phyloP scores from a whole-genome alignment of 176 grass and related monocot species.

The Avena sativa region DNA sequence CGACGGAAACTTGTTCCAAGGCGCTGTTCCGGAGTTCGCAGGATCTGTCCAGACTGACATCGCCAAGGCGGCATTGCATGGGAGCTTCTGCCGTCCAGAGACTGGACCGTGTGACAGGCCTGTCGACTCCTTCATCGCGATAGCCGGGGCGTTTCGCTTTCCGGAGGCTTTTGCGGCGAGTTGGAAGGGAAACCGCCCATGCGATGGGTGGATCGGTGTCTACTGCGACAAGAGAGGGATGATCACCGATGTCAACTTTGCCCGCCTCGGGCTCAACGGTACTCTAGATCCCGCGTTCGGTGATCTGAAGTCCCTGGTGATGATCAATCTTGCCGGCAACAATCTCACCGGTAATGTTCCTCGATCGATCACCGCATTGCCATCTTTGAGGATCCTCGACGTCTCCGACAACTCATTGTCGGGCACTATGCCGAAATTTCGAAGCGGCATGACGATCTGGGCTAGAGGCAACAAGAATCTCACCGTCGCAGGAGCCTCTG shows the following conservation, averaged over 20 bases:
- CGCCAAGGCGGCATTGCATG: neutral
- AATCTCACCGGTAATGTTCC: slow-evolving; percentile 38
- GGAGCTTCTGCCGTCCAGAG: neutral
- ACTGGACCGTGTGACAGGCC: too few species aligned
- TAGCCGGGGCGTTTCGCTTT: too few species aligned
- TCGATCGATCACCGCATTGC: neutral
- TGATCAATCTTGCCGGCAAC: slow-evolving; percentile 43
- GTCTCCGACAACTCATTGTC: slow-evolving; percentile 50
- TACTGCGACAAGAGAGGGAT: slow-evolving; percentile 37
- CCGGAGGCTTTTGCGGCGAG: too few species aligned
- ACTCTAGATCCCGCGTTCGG: neutral
- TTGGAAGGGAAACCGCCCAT: too few species aligned
- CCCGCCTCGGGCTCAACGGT: slow-evolving; percentile 40
- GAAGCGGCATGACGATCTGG: slow-evolving; percentile 33
- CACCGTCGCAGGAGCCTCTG: neutral
- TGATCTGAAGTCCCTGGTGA: neutral
- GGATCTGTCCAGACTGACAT: slow-evolving; percentile 21
- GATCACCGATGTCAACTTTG: slow-evolving; percentile 48
- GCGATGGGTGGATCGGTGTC: neutral
- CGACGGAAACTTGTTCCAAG: slow-evolving; percentile 50
- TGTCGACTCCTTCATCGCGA: too few species aligned
- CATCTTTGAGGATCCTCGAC: slow-evolving; percentile 44
- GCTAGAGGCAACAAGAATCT: slow-evolving; percentile 49
- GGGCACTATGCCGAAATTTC: slow-evolving; percentile 47
- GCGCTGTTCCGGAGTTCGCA: slow-evolving; percentile 40